phyloP scores from a whole-genome alignment of 2,329 filamentous ascomycete genomes.

The Thermochaetoides dissita region DNA sequence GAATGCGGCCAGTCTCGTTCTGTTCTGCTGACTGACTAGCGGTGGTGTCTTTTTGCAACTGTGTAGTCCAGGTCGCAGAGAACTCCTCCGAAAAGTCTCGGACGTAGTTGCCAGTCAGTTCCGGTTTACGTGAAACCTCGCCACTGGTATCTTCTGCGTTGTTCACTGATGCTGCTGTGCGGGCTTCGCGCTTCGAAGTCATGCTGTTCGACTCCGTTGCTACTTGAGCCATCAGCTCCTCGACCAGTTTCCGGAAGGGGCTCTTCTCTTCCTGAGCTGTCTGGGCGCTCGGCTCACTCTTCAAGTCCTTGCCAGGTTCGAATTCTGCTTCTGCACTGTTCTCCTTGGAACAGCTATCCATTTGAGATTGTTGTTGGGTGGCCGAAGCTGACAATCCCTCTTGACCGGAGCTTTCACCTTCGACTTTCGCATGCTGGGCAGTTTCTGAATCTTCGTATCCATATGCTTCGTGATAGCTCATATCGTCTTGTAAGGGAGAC shows the following conservation, averaged over 20 bases:
- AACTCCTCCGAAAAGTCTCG: conserved; percentile 42
- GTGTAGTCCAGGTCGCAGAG: conserved; percentile 25
- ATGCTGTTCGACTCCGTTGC: conserved; percentile 20
- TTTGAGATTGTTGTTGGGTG: no score
- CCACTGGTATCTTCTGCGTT: conserved; percentile 7
- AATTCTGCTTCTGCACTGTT: neutral
- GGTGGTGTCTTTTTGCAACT: conserved; percentile 5
- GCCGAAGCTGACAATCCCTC: no score
- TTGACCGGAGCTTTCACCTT: no score
- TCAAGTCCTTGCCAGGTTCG: neutral
- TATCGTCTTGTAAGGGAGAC: no score
- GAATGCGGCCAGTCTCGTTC: conserved; percentile 3
- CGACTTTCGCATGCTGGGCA: no score
- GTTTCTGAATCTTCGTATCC: no score
- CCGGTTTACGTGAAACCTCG: neutral
- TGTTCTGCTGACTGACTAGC: conserved; percentile 8
- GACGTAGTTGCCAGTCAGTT: conserved; percentile 33
- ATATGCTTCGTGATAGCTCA: no score
- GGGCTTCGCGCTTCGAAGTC: conserved; percentile 17
- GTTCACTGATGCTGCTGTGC: conserved; percentile 2
- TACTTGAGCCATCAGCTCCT: conserved; percentile 19
- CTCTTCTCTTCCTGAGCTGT: conserved; percentile 2
- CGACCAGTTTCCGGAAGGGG: conserved; percentile 17
- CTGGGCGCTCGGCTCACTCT: conserved; percentile 3
- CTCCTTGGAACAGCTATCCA: no score